Evolutionary conservation across 2,329 filamentous ascomycete genomes (phyloP), one percentile per base, ranked within the genome.

Genomic region (Ilyonectria destructans): DNA sequence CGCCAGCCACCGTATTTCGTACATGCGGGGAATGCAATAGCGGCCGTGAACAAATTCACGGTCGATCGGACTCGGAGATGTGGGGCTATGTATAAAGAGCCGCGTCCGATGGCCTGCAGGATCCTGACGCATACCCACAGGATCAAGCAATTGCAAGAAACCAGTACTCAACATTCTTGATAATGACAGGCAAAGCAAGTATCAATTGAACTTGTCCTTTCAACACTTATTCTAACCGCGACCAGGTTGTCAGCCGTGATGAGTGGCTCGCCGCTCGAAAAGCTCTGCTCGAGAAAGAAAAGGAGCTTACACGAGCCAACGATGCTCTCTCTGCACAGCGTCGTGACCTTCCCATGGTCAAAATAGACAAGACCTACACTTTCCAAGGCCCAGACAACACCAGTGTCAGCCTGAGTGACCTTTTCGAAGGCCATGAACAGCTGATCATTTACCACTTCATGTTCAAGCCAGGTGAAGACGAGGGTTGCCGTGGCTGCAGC

Each of bases 391-490:
- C 78, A 15, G 61, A 72, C 4, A 72, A 75, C 43, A 74, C 74
- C 21, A 67, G 48, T 13, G 51, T 74, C 29, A 74, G 70, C 2
- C 71, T 83, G 21, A 8, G 46, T 2, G 78, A 80, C 3, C 75
- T 83, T 51, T 83, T 82, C 58, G 72, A 73, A 6, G 75, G 73
- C 58, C 77, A 77, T 31, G 75, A 79, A 31, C 78, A 82, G 61
- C 77, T 84, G 64, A 77, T 83, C 51, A 66, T 86, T 40, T 85
- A 85, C 70, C 83, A 85, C 73, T 85, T 85, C 77, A 86, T 85
- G 84, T 83, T 85, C 62, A 74, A 69, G 0, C 81, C 82, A 2
- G 69, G 75, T 3, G 71, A 78, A 2, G 75, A 80, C 3, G 64
- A 71, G 6, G 83, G 78, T 29, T 85, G 83, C 64, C 66, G 73